phyloP scores from a whole-genome alignment of 1,284 basidiomycete species.

The Porogramme epimiltina region DNA sequence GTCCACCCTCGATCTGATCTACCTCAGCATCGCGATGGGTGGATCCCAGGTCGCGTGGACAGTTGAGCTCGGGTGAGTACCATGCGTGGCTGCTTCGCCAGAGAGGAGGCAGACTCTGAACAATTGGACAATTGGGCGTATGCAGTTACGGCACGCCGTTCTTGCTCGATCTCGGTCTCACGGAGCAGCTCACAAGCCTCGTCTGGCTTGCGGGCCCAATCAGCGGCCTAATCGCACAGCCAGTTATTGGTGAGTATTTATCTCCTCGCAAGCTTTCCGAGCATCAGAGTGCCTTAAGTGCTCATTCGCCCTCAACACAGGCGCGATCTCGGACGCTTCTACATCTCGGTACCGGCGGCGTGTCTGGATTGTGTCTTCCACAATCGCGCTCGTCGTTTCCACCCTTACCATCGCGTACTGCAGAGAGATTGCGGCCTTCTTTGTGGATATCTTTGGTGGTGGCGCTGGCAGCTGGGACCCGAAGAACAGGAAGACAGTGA shows the following conservation, averaged over 20 bases:
- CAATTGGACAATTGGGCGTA: conserved; percentile 1
- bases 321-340: conserved; percentile 93
- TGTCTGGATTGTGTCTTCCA: conserved; percentile 88
- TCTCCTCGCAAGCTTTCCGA: background rate
- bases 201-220: conserved; percentile 98
- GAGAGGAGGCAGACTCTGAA: background rate
- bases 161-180: conserved; percentile 84
- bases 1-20: conserved; percentile 74
- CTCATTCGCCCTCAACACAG: conserved; percentile 39
- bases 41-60: conserved; percentile 95
- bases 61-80: conserved; percentile 82
- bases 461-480: conserved; percentile 93
- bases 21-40: conserved; percentile 80
- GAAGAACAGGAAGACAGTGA: conserved; percentile 59
- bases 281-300: too few relatives aligned
- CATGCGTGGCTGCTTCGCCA: background rate
- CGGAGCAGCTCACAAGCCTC: conserved; percentile 88
- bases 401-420: conserved; percentile 88
- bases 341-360: conserved; percentile 85
- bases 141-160: conserved; percentile 93
- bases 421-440: conserved; percentile 66
- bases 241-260: conserved; percentile 76
- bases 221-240: conserved; percentile 92
- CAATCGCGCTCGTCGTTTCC: conserved; percentile 69
- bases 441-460: conserved; percentile 79